Conservation (phyloP, 2,329 filamentous ascomycete genomes). For the Calonectria fujianensis region DNA sequence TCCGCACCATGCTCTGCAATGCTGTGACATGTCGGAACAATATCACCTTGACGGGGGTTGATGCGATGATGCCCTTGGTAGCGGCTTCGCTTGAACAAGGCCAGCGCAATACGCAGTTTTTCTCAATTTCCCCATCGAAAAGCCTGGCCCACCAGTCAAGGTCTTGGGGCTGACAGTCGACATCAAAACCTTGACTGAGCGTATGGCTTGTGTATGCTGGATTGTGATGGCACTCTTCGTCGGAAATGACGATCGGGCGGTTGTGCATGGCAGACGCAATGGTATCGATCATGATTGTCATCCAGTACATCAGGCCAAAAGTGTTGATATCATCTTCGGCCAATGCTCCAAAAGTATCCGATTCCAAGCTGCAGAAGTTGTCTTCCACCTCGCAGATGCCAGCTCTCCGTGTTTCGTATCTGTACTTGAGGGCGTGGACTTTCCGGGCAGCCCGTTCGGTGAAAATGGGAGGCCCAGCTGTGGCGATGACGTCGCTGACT, state of each 20-base stretch:
- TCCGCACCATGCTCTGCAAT: slow-evolving; percentile 70
- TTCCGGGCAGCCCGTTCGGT: slow-evolving; percentile 62
- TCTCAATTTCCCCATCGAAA: slow-evolving; percentile 57
- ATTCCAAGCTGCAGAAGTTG: not conserved
- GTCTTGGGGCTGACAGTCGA: slow-evolving; percentile 46
- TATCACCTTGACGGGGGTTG: slow-evolving; percentile 75
- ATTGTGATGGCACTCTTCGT: slow-evolving; percentile 63
- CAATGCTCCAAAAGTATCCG: slow-evolving; percentile 41
- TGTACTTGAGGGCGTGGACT: slow-evolving; percentile 61
- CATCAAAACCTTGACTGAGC: slow-evolving; percentile 40
- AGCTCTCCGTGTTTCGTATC: slow-evolving; percentile 52
- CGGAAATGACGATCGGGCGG: slow-evolving; percentile 59
- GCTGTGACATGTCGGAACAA: slow-evolving; percentile 73
- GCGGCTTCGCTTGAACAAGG: slow-evolving; percentile 73
- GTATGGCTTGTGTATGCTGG: slow-evolving; percentile 49
- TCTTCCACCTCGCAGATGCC: slow-evolving; percentile 34
- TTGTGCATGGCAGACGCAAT: slow-evolving; percentile 72
- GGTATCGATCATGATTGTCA: slow-evolving; percentile 76
- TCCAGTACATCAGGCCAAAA: slow-evolving; percentile 74
- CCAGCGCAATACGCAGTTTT: slow-evolving; percentile 62
- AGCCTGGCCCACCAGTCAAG: slow-evolving; percentile 58
- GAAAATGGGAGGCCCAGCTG: slow-evolving; percentile 54
- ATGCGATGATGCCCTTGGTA: slow-evolving; percentile 68
- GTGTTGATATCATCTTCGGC: slow-evolving; percentile 63
- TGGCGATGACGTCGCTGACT: slow-evolving; percentile 54